These are phyloP conservation scores for Taphrina deformans DNA, from an alignment of 1,139 yeast genomes.

Conservation along the genomic window DNA sequence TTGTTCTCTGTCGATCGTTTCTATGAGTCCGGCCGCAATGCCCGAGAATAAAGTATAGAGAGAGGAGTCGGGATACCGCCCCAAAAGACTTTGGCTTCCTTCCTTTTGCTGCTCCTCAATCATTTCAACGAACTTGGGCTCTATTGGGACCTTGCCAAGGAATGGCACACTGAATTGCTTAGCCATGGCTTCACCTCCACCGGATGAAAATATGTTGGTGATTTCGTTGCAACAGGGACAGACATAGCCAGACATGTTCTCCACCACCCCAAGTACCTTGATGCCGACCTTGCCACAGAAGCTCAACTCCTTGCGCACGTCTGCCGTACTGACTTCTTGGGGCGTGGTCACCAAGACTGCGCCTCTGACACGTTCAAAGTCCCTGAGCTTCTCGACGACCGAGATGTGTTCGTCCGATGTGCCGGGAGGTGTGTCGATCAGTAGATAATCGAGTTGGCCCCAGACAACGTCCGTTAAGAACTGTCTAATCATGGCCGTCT, in stretches of 20 bases:
- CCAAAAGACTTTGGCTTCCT: constrained; percentile 8
- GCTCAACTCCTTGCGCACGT: constrained; percentile 89
- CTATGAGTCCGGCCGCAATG: not conserved
- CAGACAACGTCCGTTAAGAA: constrained; percentile 86
- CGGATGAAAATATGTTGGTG: constrained; percentile 85
- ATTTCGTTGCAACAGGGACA: constrained; percentile 89
- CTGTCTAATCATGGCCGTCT: constrained; percentile 96
- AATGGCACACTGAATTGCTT: constrained; percentile 61
- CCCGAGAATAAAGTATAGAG: constrained; percentile 7
- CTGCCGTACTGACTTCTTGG: constrained; percentile 87
- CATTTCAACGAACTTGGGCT: constrained; percentile 70
- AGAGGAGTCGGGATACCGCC: constrained; percentile 16
- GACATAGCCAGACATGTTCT: constrained; percentile 94
- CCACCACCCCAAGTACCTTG: constrained; percentile 79
- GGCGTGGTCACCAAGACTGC: constrained; percentile 96
- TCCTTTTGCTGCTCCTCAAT: constrained; percentile 30
- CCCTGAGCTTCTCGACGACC: constrained; percentile 77
- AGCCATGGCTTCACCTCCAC: constrained; percentile 84
- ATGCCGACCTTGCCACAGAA: constrained; percentile 87
- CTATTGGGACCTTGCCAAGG: constrained; percentile 87
- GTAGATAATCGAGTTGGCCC: constrained; percentile 77
- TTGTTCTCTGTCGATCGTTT: constrained; percentile 1
- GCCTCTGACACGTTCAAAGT: constrained; percentile 49
- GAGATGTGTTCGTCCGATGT: constrained; percentile 98
- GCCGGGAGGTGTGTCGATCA: constrained; percentile 98